A percentile compares a stretch with the other conserved stretches of the same genome.
These are phyloP conservation scores for Alnus rubra DNA, from an alignment of 306 rosid genomes.

Conservation along the genomic window DNA sequence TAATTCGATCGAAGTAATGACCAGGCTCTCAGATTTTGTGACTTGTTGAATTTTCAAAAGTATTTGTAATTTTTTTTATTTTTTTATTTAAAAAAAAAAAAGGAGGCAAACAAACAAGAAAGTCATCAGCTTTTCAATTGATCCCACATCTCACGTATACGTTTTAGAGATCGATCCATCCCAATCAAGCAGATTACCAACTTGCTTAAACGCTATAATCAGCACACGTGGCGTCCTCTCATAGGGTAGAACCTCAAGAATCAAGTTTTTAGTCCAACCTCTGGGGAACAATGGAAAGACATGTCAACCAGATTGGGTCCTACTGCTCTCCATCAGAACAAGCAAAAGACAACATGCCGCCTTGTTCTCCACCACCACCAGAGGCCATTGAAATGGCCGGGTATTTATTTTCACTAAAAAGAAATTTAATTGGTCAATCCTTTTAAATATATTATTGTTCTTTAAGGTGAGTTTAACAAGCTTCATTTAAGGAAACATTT, in stretches of 20 bases:
- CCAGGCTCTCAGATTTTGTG: no score
- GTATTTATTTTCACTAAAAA: not conserved
- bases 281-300: not conserved
- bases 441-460: no score
- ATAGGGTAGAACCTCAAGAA: not conserved
- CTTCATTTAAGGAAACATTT: conserved; percentile 1
- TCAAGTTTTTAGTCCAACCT: not conserved
- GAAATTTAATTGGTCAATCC: not conserved
- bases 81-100: no score
- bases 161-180: not conserved
- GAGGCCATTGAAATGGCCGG: not conserved
- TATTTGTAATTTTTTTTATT: no score
- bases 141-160: not conserved
- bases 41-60: no score
- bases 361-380: not conserved
- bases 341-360: not conserved
- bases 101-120: no score
- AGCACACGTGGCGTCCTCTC: not conserved
- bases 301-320: not conserved
- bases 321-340: not conserved
- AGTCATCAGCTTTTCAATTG: not conserved
- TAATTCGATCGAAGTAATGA: no score
- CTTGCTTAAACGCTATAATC: not conserved
- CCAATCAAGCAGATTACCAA: not conserved
- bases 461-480: not conserved